Conservation (phyloP, 805 yeast species). For the Babjeviella inositovora region DNA sequence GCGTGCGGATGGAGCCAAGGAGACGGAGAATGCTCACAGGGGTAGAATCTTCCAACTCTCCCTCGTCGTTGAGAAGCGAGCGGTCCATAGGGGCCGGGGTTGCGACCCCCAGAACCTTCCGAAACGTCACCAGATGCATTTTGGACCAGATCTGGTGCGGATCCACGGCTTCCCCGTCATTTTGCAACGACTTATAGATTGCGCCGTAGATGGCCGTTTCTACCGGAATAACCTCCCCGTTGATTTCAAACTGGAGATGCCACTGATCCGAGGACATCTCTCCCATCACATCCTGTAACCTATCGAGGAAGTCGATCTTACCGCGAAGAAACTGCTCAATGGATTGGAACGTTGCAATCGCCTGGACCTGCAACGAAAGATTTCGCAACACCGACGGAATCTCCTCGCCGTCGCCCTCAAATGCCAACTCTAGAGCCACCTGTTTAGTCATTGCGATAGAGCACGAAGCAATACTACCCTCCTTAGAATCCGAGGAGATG, state of each 20-base stretch:
- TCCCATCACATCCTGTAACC: conserved; percentile 3
- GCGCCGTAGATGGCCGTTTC: conserved; percentile 72
- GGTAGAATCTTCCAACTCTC: conserved; percentile 24
- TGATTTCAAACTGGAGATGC: conserved; percentile 38
- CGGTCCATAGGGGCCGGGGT: too few species aligned
- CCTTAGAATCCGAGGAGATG: conserved; percentile 23
- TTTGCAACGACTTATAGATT: conserved; percentile 31
- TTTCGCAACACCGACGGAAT: conserved; percentile 9
- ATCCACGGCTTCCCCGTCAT: conserved; percentile 18
- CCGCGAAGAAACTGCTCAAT: conserved; percentile 28
- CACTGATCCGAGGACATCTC: conserved; percentile 7
- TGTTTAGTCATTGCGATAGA: conserved; percentile 59
- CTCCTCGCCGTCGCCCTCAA: conserved; percentile 11
- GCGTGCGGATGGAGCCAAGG: conserved; percentile 12
- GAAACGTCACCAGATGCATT: conserved; percentile 33
- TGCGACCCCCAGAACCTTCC: conserved; percentile 13
- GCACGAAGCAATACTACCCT: conserved; percentile 16
- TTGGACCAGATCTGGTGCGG: conserved; percentile 39
- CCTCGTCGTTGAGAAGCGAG: too few species aligned
- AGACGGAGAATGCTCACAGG: conserved; percentile 29
- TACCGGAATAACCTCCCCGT: conserved; percentile 40
- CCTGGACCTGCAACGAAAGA: conserved; percentile 34
- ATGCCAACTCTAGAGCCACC: conserved; percentile 36
- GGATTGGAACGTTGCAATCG: conserved; percentile 42
- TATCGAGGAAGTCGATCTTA: conserved; percentile 14